Evolutionary conservation across 768 basidiomycete genomes (phyloP).

Genomic region (Mycena epipterygia): DNA sequence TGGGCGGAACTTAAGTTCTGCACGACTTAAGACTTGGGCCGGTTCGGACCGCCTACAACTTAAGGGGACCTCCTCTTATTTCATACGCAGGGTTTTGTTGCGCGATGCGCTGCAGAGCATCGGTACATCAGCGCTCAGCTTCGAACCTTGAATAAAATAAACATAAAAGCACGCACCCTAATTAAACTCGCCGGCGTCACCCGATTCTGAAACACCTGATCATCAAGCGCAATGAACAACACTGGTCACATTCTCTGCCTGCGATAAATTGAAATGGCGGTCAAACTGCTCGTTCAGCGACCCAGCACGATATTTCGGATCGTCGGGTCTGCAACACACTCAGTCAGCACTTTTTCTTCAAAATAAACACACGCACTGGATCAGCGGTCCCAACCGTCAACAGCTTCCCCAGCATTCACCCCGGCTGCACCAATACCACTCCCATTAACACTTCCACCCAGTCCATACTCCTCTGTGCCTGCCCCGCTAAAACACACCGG

Average conservation of each 20-base stretch:
- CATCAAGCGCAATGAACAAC: conserved; percentile 98
- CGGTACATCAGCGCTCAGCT: background rate
- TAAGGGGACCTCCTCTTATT: no score
- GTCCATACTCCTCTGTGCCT: background rate
- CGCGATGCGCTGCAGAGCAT: conserved; percentile 70
- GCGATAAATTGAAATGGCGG: conserved; percentile 94
- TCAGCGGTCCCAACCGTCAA: conserved; percentile 96
- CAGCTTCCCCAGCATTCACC: conserved; percentile 93
- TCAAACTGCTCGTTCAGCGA: conserved; percentile 94
- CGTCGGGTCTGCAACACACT: conserved; percentile 16
- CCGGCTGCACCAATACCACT: background rate
- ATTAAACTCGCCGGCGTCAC: conserved; percentile 91
- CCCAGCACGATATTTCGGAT: conserved; percentile 52
- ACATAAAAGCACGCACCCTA: conserved; percentile 54
- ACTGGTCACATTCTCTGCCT: conserved; percentile 98
- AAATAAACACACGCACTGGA: conserved; percentile 69
- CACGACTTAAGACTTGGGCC: no score
- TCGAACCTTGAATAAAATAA: background rate
- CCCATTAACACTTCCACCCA: background rate
- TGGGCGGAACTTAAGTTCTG: no score
- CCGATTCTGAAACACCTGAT: conserved; percentile 95
- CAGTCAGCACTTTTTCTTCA: background rate
- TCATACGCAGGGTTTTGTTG: conserved; percentile 99
- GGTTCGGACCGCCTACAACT: no score
- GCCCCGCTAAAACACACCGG: conserved; percentile 81